Evolutionary conservation across 768 basidiomycete genomes (phyloP), one percentile per base, ranked within the genome.

Genomic region (Lactarius hatsudake): DNA sequence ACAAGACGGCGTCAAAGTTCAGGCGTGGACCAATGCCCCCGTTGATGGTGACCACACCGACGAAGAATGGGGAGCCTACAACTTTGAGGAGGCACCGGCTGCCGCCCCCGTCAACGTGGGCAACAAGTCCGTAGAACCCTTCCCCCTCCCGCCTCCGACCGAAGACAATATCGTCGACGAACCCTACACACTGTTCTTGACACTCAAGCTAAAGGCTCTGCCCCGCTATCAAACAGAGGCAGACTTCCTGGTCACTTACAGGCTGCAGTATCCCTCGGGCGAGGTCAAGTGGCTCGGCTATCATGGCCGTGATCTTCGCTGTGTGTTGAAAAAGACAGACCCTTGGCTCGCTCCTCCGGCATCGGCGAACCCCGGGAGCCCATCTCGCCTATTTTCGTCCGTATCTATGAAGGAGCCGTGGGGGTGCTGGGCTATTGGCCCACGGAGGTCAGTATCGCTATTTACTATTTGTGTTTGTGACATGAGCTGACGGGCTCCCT

Each of bases 271-370:
- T 73, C 73, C 82, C 18, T 74, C 74, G 20, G 83, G 83, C 36
- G 72, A 78, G 59, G 74, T 80, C 53, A 73, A 73, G 61, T 85
- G 84, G 84, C 76, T 84, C 28, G 84, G 84, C 9, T 67, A 75
- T 18, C 81, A 75, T 67, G 79, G 79, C 17, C 76, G 76, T 12
- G 80, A 86, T 71, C 84, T 84, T 15, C 71, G 65, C 20, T 65
- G 83, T 28, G 66, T 80, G n/a, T 56, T 84, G 23, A 72, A 76
- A 42, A 69, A 63, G 38, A 66, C 66, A 28, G 72, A 76, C 51
- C 71, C 71, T 23, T 66, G 64, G 18, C 68, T 78, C 56, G 71
- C 43, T 62, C 76, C n/a, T 61, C 65, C 48, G 71, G 26, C 69
- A 71, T 8, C 78, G 77, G 79, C 40, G 60, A 40, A 38, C 48